Conservation (phyloP, 2,329 filamentous ascomycete species). For the Fusarium scirpi region DNA sequence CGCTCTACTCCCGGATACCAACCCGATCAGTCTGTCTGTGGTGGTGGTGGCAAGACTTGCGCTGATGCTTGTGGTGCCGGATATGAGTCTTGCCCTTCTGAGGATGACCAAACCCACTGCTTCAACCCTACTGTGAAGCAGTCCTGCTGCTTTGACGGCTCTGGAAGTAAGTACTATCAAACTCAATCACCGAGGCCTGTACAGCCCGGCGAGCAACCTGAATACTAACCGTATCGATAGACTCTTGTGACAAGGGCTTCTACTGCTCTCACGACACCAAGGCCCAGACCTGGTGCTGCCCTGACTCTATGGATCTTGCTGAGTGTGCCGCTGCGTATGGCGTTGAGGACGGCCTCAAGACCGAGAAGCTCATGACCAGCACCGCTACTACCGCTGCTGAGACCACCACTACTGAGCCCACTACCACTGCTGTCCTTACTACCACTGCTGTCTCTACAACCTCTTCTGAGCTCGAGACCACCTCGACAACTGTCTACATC, state of each 20-base stretch:
- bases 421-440: constrained; percentile 12
- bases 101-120: constrained; percentile 66
- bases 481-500: constrained; percentile 46
- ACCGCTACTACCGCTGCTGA: constrained; percentile 33
- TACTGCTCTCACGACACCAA: constrained; percentile 69
- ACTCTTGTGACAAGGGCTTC: constrained; percentile 71
- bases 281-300: constrained; percentile 70
- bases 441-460: constrained; percentile 38
- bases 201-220: not conserved
- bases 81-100: constrained; percentile 63
- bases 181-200: not conserved
- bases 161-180: constrained; percentile 64
- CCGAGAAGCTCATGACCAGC: constrained; percentile 49
- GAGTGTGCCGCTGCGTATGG: constrained; percentile 66
- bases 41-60: constrained; percentile 62
- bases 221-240: constrained; percentile 51
- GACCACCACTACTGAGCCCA: constrained; percentile 25
- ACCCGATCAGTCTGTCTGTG: constrained; percentile 61
- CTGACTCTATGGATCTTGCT: constrained; percentile 63
- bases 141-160: constrained; percentile 67
- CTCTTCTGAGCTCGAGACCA: constrained; percentile 42
- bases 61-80: constrained; percentile 66
- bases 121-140: constrained; percentile 65
- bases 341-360: constrained; percentile 61
- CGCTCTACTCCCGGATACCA: constrained; percentile 62